Percentiles rank a stretch among this genome's conserved stretches.
phyloP scores from a whole-genome alignment of 345 rosid species.

The Linum lewisii region DNA sequence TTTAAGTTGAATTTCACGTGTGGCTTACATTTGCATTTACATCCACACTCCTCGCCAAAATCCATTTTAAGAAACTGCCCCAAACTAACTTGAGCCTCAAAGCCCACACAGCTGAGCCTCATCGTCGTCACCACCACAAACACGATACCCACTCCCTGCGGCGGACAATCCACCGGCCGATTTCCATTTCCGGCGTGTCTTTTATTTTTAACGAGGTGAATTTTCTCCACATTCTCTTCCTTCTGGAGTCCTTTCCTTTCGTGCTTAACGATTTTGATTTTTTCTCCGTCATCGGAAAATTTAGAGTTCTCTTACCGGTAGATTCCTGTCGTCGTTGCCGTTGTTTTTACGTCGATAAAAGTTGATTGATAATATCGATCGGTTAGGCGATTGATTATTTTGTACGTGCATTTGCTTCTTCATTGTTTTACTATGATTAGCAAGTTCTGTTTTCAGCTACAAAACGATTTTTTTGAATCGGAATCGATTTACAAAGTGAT shows the following conservation, averaged over 20 bases:
- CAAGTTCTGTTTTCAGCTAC: neutral
- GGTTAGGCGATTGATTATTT: neutral
- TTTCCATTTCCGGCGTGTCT: neutral
- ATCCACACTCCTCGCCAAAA: neutral
- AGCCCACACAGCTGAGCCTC: neutral
- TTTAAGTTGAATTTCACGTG: neutral
- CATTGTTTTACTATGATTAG: neutral
- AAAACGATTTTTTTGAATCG: neutral
- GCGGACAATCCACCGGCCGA: constrained; percentile 1
- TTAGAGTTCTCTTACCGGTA: neutral
- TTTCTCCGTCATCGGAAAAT: neutral
- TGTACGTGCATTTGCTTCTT: neutral
- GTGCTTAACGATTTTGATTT: neutral
- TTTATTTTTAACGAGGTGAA: neutral
- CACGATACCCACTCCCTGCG: neutral
- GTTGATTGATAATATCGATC: neutral
- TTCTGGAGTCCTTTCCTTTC: neutral
- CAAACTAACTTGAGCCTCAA: neutral
- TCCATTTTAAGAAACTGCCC: neutral
- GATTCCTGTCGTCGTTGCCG: neutral
- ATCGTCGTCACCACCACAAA: neutral
- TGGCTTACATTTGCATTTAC: neutral
- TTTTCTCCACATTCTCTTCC: neutral
- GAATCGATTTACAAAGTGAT: too few relatives aligned
- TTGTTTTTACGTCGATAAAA: neutral